Percentiles rank a stretch among this genome's conserved stretches.
phyloP scores from a whole-genome alignment of 1,139 yeast genomes.

The Saccharomycopsis hybrid region DNA sequence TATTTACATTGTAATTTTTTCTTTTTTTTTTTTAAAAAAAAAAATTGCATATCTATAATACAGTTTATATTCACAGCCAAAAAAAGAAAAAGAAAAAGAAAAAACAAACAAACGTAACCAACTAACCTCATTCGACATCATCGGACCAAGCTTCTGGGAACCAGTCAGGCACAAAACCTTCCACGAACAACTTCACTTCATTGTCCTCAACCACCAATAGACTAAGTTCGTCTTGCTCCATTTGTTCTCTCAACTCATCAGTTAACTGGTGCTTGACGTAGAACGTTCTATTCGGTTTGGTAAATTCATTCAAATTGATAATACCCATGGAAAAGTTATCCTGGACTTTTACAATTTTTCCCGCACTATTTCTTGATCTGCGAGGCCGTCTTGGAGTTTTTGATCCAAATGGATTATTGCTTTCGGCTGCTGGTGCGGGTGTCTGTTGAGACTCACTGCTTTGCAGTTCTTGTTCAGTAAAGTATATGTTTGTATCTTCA shows the following conservation, averaged over 20 bases:
- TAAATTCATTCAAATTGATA: constrained; percentile 34
- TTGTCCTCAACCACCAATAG: constrained; percentile 15
- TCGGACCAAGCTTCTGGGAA: constrained; percentile 45
- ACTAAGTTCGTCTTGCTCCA: neutral
- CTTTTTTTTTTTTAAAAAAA: too few species aligned
- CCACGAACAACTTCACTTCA: constrained; percentile 34
- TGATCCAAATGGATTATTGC: constrained; percentile 32
- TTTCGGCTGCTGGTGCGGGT: neutral
- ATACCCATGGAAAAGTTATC: constrained; percentile 49
- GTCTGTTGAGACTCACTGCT: neutral
- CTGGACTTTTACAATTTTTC: constrained; percentile 54
- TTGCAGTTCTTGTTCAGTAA: constrained; percentile 6
- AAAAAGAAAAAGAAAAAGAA: too few species aligned
- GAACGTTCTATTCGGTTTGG: constrained; percentile 29
- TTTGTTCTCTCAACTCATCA: neutral
- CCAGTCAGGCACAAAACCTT: constrained; percentile 56
- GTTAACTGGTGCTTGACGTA: constrained; percentile 27
- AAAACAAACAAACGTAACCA: too few species aligned
- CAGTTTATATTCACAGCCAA: neutral
- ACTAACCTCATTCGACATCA: neutral
- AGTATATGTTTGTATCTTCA: constrained; percentile 11
- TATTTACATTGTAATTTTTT: too few species aligned
- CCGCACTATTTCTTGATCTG: constrained; percentile 31
- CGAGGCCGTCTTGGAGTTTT: constrained; percentile 29
- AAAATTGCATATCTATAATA: neutral